phyloP scores from a whole-genome alignment of 176 grass and related monocot genomes.

The Poa pratensis region DNA sequence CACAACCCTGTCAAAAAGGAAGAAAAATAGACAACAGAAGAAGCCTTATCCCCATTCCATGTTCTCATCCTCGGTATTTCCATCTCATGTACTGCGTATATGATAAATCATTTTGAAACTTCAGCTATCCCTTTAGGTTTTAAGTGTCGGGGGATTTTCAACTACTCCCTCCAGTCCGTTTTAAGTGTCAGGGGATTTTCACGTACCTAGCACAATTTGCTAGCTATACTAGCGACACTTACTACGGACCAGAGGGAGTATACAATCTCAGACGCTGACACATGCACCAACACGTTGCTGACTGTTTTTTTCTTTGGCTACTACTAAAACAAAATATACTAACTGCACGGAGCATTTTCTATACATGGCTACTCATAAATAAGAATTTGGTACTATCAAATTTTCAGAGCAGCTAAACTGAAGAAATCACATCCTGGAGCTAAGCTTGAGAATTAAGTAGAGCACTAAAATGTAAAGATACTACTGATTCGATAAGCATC shows the following conservation, averaged over 20 bases:
- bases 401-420: background rate
- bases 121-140: slow-evolving; percentile 5
- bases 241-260: no score
- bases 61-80: background rate
- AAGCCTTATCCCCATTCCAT: background rate
- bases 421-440: slow-evolving; percentile 11
- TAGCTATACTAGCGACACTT: no score
- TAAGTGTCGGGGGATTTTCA: no score
- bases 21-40: background rate
- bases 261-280: background rate
- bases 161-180: no score
- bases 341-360: background rate
- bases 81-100: background rate
- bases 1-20: background rate
- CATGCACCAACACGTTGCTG: background rate
- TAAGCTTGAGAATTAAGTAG: slow-evolving; percentile 35
- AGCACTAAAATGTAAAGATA: background rate
- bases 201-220: no score
- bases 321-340: background rate
- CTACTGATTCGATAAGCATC: slow-evolving; percentile 5
- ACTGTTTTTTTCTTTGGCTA: slow-evolving; percentile 7
- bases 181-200: no score
- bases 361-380: background rate
- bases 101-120: background rate
- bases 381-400: background rate